These are phyloP conservation scores for Inga oerstediana DNA, from an alignment of 306 rosid genomes.

Conservation along the genomic window DNA sequence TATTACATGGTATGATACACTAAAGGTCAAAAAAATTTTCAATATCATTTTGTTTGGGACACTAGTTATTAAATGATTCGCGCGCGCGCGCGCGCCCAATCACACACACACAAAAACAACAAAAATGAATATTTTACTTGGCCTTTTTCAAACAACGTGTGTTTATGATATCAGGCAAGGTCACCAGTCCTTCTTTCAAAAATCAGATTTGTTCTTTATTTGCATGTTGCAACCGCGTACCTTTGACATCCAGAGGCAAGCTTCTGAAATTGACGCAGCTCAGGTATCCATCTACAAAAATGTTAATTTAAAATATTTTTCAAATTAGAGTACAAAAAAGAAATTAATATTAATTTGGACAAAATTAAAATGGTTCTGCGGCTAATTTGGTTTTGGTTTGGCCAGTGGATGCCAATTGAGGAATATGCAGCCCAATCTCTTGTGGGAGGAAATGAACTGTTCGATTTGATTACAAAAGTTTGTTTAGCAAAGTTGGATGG, in stretches of 20 bases:
- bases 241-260: slow-evolving; percentile 60
- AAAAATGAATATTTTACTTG: neutral
- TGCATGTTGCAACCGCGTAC: slow-evolving; percentile 75
- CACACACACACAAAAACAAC: too few species aligned
- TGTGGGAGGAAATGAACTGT: slow-evolving; percentile 42
- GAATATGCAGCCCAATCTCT: slow-evolving; percentile 82
- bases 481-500: slow-evolving; percentile 52
- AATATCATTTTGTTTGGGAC: neutral
- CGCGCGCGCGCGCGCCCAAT: too few species aligned
- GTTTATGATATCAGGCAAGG: slow-evolving; percentile 59
- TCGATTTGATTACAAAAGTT: slow-evolving; percentile 55
- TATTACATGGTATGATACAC: too few species aligned
- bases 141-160: neutral
- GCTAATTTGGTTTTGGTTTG: neutral
- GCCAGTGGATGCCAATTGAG: slow-evolving; percentile 76
- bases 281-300: slow-evolving; percentile 45
- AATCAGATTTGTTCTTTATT: slow-evolving; percentile 72
- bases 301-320: too few species aligned
- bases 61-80: neutral
- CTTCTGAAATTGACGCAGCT: slow-evolving; percentile 74
- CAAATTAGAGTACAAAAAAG: neutral
- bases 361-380: neutral
- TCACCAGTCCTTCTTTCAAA: slow-evolving; percentile 64
- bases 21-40: neutral
- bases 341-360: neutral